A percentile compares a stretch with the other conserved stretches of the same genome.
Evolutionary conservation across 169 alveolate species (phyloP).

Genomic region (Plasmodium sp.): DNA sequence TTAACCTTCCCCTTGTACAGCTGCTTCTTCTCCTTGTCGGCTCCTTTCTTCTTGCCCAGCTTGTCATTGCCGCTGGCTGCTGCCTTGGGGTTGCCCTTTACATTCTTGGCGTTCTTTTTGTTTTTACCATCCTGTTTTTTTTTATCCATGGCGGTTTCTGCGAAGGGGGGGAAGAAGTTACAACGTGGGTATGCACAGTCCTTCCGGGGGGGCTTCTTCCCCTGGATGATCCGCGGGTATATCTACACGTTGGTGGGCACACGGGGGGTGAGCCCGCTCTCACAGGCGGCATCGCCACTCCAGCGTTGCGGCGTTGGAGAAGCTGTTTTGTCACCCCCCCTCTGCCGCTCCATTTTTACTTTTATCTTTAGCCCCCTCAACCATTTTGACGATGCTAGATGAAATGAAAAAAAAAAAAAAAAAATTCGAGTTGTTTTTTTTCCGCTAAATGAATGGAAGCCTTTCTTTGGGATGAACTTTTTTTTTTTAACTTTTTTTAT

Average conservation of each 20-base stretch:
- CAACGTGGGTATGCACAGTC: not conserved
- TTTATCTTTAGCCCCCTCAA: slow-evolving; percentile 22
- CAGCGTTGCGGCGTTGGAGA: not conserved
- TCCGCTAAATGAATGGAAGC: not conserved
- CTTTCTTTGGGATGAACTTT: not conserved
- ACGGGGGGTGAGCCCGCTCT: not conserved
- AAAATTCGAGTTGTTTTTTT: not conserved
- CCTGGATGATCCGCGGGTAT: not conserved
- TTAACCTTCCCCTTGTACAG: slow-evolving; percentile 7
- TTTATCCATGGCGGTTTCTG: slow-evolving; percentile 3
- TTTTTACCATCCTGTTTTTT: slow-evolving; percentile 4
- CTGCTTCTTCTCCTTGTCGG: not conserved
- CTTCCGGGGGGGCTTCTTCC: not conserved
- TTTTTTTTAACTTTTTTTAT: not conserved
- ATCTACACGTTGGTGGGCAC: not conserved
- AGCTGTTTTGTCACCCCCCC: not conserved
- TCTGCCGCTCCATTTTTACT: not conserved
- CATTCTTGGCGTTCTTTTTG: not conserved
- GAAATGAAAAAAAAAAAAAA: not conserved
- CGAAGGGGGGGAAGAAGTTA: not conserved
- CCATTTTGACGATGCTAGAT: not conserved
- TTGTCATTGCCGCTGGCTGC: not conserved
- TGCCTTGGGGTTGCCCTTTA: not conserved
- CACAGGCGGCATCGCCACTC: not conserved
- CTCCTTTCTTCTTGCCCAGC: not conserved